A percentile compares a stretch with the other conserved stretches of the same genome.
Conservation (phyloP, 352 stramenopile species). For the Globisporangium viniferum region DNA sequence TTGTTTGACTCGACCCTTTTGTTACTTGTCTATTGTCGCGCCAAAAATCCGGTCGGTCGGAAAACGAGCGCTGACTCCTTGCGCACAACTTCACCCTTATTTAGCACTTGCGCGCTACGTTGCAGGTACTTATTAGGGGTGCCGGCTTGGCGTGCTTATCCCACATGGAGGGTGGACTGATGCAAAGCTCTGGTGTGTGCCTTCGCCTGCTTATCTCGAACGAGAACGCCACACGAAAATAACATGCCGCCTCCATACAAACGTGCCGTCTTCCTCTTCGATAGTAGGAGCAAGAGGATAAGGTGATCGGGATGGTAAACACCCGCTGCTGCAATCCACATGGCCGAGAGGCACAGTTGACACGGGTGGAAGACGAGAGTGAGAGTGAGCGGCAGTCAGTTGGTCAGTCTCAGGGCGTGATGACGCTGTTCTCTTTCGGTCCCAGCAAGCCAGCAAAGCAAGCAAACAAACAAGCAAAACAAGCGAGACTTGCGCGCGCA, state of each 20-base stretch:
- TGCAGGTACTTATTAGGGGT: background rate
- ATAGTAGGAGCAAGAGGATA: constrained; percentile 7
- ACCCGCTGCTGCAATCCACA: constrained; percentile 9
- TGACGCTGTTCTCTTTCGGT: background rate
- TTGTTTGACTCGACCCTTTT: background rate
- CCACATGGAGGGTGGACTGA: constrained; percentile 11
- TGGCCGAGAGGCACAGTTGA: constrained; percentile 7
- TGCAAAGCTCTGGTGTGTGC: background rate
- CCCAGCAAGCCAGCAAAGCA: background rate
- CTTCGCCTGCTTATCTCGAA: constrained; percentile 9
- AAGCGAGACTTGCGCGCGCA: constrained; percentile 1
- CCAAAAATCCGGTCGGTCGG: background rate
- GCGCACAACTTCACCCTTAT: background rate
- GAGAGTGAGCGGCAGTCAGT: background rate
- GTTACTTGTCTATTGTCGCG: background rate
- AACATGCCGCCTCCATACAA: background rate
- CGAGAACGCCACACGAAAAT: constrained; percentile 2
- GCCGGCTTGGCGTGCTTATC: constrained; percentile 10
- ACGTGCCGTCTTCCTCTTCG: background rate
- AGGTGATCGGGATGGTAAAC: constrained; percentile 20
- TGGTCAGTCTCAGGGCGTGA: background rate
- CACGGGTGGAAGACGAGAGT: background rate
- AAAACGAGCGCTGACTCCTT: background rate
- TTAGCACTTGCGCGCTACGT: background rate
- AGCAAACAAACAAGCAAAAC: background rate